Evolutionary conservation across 73 alveolate species (phyloP), one percentile per base, ranked within the genome.

Genomic region (Paramecium primaurelia): DNA sequence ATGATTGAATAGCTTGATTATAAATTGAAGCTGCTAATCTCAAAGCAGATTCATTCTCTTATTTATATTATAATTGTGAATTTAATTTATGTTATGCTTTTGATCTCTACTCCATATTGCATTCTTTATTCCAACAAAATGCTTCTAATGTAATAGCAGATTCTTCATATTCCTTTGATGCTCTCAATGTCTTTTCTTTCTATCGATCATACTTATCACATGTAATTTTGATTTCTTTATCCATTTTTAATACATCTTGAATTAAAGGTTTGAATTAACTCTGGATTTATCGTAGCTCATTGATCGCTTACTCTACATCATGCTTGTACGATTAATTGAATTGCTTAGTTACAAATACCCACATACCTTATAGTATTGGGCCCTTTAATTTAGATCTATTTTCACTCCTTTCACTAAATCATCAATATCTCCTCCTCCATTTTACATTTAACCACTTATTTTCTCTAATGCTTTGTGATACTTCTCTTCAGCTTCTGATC

Each of bases 341-440:
- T 80, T 80, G 58, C 91, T 80, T 44, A 45, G 34, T n/a, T 37
- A 75, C 49, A 18, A 47, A 11, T 80, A 80, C 30, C 49, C 49
- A 45, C 1, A 42, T 45, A 80, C 77, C 75, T 80, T 80, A 49
- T 49, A 80, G 58, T 80, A 80, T 8, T 47, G 34, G 38, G 77
- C 47, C 26, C 91, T 80, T 44, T 80, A 12, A 42, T 47, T 47
- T n/a, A 80, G 32, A 47, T 80, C 91, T 18, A 80, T 44, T 22
- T 49, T 80, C n/a, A 80, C 91, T 32, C 91, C 91, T 80, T 11
- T 80, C 3, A 80, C 77, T 9, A 80, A 36, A 80, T 80, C 91
- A 20, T 80, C 91, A 45, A 80, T 80, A 8, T 80, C 91, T 26
- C 77, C 91, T 40, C 91, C 77, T 12, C 77, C 91, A 42, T 42